These are phyloP conservation scores for Agrocybe pediades DNA, from an alignment of 768 basidiomycete genomes.

Conservation along the genomic window DNA sequence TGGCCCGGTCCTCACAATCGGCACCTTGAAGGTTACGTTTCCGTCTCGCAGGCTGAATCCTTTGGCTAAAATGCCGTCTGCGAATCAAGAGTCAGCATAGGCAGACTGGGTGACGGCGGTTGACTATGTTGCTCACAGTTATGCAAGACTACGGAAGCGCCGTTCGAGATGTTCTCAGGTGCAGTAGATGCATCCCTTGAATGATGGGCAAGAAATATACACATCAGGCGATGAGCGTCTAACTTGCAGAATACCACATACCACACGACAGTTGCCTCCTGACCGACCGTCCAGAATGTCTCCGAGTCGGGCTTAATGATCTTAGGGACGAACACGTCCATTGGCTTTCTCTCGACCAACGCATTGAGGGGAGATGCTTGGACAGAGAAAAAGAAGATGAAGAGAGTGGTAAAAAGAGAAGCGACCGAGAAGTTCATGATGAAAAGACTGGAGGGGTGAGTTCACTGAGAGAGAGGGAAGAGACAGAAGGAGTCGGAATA, in stretches of 20 bases:
- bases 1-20: constrained; percentile 31
- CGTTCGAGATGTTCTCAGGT: constrained; percentile 44
- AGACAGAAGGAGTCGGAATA: constrained; percentile 8
- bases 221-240: background rate
- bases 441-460: constrained; percentile 9
- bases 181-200: constrained; percentile 41
- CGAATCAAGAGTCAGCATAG: background rate
- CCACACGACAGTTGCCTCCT: constrained; percentile 30
- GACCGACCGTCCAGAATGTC: constrained; percentile 30
- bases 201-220: background rate
- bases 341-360: constrained; percentile 21
- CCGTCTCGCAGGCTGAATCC: constrained; percentile 39
- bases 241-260: constrained; percentile 10
- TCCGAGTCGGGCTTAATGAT: constrained; percentile 28
- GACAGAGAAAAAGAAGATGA: constrained; percentile 23
- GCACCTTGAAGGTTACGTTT: constrained; percentile 35
- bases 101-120: background rate
- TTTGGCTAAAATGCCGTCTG: constrained; percentile 31
- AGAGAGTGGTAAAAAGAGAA: constrained; percentile 26
- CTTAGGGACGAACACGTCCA: constrained; percentile 32
- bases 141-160: constrained; percentile 30
- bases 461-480: constrained; percentile 4
- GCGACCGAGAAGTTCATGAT: constrained; percentile 24
- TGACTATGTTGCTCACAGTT: constrained; percentile 22
- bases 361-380: constrained; percentile 22